phyloP scores from a whole-genome alignment of 2,329 filamentous ascomycete species.

The Colletotrichum viniferum region DNA sequence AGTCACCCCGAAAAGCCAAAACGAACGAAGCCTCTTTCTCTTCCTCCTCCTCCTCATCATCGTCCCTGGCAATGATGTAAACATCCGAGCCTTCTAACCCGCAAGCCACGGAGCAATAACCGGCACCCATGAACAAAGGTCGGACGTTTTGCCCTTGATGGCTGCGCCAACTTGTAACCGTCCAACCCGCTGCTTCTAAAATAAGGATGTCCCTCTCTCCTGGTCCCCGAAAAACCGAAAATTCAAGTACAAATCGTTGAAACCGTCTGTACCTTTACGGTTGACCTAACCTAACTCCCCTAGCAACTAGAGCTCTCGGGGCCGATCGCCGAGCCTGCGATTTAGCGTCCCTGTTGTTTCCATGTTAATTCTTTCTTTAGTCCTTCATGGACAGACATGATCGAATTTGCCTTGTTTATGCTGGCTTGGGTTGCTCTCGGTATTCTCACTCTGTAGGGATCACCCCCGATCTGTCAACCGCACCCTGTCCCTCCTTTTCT shows the following conservation, averaged over 20 bases:
- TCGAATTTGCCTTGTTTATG: background rate
- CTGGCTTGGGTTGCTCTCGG: background rate
- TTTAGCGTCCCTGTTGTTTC: background rate
- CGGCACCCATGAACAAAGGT: background rate
- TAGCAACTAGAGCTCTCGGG: background rate
- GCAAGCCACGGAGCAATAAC: background rate
- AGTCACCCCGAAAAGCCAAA: background rate
- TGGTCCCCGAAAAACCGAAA: background rate
- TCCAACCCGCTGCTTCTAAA: slow-evolving; percentile 1
- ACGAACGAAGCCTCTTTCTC: background rate
- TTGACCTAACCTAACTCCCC: background rate
- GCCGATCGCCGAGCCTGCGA: background rate
- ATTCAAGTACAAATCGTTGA: background rate
- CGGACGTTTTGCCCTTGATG: background rate
- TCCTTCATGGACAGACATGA: background rate
- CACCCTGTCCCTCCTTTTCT: background rate
- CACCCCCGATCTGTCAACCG: background rate
- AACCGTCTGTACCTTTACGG: background rate
- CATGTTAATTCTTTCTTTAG: background rate
- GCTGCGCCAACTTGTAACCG: background rate
- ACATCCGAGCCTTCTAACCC: background rate
- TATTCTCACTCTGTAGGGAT: background rate
- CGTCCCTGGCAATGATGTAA: background rate
- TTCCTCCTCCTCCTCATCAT: background rate
- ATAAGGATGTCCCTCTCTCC: background rate